Conservation (phyloP, 2,329 filamentous ascomycete genomes). For the Stenocarpella maydis region DNA sequence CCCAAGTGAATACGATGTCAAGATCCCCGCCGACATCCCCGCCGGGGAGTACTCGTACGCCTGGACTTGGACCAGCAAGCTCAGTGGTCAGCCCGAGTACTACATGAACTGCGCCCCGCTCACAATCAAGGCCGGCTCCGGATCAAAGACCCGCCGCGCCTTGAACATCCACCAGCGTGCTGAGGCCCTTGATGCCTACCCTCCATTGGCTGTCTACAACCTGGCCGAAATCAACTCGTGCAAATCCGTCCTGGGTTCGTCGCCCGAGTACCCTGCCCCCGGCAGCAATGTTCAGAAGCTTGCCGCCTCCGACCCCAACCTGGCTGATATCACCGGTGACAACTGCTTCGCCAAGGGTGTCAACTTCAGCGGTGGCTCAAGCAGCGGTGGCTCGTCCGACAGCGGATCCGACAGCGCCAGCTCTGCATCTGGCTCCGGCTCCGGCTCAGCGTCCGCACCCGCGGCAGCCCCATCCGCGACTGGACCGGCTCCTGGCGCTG, state of each 20-base stretch:
- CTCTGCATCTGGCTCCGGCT: constrained; percentile 26
- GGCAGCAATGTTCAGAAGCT: constrained; percentile 58
- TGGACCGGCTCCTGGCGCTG: constrained; percentile 26
- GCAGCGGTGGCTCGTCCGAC: constrained; percentile 46
- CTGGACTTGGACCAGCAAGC: constrained; percentile 81
- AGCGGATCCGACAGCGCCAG: constrained; percentile 47
- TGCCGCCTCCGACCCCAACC: constrained; percentile 14
- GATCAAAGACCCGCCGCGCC: constrained; percentile 30
- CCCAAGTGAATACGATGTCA: constrained; percentile 67
- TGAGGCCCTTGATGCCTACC: constrained; percentile 48
- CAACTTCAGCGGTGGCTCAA: constrained; percentile 34
- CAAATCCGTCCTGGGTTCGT: constrained; percentile 62
- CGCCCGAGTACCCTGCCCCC: constrained; percentile 72
- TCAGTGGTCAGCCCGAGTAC: constrained; percentile 78
- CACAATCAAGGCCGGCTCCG: constrained; percentile 55
- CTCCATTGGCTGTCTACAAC: constrained; percentile 73
- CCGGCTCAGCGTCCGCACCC: constrained; percentile 49
- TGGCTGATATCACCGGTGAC: constrained; percentile 28
- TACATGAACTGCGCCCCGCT: constrained; percentile 87
- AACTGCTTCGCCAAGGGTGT: constrained; percentile 34
- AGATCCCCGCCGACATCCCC: constrained; percentile 69
- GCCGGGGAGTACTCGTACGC: constrained; percentile 70
- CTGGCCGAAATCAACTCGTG: constrained; percentile 73
- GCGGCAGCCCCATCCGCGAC: constrained; percentile 37
- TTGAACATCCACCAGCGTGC: constrained; percentile 33